phyloP scores from a whole-genome alignment of 2,329 filamentous ascomycete species.

The Hypoxylon sp. region DNA sequence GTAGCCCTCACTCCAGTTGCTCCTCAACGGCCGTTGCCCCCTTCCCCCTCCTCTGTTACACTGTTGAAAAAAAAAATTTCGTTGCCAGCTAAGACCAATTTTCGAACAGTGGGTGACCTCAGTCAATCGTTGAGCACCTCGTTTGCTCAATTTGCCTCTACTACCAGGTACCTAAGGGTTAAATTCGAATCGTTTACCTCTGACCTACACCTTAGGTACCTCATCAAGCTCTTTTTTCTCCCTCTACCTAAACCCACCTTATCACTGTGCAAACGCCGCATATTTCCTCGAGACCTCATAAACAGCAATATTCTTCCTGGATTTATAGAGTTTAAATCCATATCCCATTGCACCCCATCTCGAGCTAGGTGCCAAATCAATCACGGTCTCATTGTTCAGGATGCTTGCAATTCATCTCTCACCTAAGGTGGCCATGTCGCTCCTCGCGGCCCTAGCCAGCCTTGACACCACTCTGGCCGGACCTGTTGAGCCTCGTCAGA shows the following conservation, averaged over 20 bases:
- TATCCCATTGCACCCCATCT: slow-evolving; percentile 4
- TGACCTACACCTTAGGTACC: background rate
- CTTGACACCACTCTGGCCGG: slow-evolving; percentile 24
- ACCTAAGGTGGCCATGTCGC: slow-evolving; percentile 13
- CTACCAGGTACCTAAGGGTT: background rate
- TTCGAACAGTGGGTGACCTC: background rate
- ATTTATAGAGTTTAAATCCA: background rate
- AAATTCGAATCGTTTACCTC: background rate
- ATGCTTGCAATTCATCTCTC: slow-evolving; percentile 19
- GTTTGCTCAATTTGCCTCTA: background rate
- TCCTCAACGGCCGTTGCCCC: background rate
- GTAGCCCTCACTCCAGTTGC: no score
- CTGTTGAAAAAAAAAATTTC: background rate
- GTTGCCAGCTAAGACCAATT: background rate
- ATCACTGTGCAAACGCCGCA: background rate
- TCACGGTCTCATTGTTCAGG: slow-evolving; percentile 11
- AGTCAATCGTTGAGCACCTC: background rate
- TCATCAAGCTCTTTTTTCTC: background rate
- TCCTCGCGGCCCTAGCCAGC: slow-evolving; percentile 16
- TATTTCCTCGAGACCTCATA: background rate
- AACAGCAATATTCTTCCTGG: background rate
- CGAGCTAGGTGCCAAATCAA: background rate
- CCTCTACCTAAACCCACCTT: background rate
- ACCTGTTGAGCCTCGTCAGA: slow-evolving; percentile 28
- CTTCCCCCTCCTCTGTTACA: slow-evolving; percentile 1